Evolutionary conservation across 495 filamentous ascomycete genomes (phyloP), one percentile per base, ranked within the genome.

Genomic region (Neurospora terricola): DNA sequence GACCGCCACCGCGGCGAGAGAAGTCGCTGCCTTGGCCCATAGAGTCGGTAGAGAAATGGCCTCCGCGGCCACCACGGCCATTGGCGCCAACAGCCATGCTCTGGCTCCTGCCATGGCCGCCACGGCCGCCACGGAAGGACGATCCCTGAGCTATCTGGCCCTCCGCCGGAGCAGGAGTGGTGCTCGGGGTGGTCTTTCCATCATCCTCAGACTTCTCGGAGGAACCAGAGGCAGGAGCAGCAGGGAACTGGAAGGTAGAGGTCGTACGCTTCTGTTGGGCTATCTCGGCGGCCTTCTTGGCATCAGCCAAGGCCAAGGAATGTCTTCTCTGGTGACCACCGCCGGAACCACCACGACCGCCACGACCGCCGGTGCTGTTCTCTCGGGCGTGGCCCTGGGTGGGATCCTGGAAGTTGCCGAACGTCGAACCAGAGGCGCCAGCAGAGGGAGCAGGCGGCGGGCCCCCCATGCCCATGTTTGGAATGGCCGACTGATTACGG

Each of bases 381-480:
- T 96, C 93, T 69, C 90, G 89, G 76, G 87, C 87, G 75, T 92
- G 89, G 78, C 76, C 89, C 84, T 73, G 85, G 81, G 80, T 86
- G 82, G 54, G 54, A 62, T 83, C 89, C 68, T 89, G 88, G 82
- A 92, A 94, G 74, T 94, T 93, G 73, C 91, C 90, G 84, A 96
- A 97, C 27, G 83, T 81, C 23, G 89, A 89, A 21, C 96, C 94
- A 38, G 96, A 93, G 42, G 95, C 90, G 37, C 96, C 96, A 38
- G 94, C 94, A n/a, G 96, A 99, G 30, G 96, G 96, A 73, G 96
- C 96, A 37, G 96, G 95, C 54, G 96, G 96, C 48, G 96, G 93
- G 27, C 93, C 54, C 54, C 27, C 96, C 91, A 96, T 91, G 66
- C 90, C 89, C 87, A 99, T 93, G 73, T 94, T 95, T 30, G 96